phyloP scores from a whole-genome alignment of 148 eudicot genomes.

The Rhododendron griersonianum region DNA sequence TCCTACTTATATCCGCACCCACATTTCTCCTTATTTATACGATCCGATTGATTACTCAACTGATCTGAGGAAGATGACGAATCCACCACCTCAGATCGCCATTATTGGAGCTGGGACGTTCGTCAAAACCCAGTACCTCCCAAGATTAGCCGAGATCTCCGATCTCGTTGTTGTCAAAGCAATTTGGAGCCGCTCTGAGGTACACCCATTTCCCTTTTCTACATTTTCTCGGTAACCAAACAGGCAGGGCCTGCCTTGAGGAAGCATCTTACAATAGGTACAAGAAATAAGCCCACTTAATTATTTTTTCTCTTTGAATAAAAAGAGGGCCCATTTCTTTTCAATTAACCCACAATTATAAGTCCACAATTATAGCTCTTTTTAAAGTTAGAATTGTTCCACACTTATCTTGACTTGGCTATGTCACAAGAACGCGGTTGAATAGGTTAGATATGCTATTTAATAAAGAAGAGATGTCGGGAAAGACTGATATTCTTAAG shows the following conservation, averaged over 20 bases:
- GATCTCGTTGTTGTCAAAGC: constrained; percentile 57
- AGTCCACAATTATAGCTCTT: background rate
- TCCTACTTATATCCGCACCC: background rate
- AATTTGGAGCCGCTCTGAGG: constrained; percentile 94
- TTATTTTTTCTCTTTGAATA: no score
- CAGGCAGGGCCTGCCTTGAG: background rate
- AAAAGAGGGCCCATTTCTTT: background rate
- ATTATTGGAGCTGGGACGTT: constrained; percentile 93
- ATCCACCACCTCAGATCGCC: constrained; percentile 56
- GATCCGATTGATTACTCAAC: background rate
- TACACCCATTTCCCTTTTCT: constrained; percentile 11
- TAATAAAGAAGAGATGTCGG: no score
- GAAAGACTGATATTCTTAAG: background rate
- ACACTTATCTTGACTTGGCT: background rate
- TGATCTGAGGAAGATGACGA: constrained; percentile 26
- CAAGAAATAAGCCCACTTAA: background rate
- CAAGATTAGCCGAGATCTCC: constrained; percentile 82
- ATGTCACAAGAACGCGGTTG: background rate
- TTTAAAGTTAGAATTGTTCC: background rate
- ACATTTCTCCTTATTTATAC: background rate
- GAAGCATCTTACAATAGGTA: background rate
- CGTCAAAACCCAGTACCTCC: constrained; percentile 72
- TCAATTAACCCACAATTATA: no score
- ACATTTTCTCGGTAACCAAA: constrained; percentile 4
- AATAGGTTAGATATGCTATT: background rate